These are phyloP conservation scores for Fusarium solani-melongenae DNA, from an alignment of 2,329 filamentous ascomycete genomes.

Conservation along the genomic window DNA sequence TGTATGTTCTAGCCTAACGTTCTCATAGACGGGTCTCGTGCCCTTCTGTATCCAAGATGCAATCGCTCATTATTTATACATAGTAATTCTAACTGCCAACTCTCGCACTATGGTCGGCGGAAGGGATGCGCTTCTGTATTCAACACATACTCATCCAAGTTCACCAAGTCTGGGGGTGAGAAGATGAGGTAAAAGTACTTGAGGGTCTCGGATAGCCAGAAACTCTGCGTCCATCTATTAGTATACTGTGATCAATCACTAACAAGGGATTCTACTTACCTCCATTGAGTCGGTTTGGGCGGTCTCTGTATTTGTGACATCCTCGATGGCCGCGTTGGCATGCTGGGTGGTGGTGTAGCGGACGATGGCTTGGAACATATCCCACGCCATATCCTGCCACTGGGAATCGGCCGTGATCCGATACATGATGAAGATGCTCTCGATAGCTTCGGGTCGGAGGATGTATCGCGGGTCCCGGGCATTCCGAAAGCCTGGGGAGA, in stretches of 20 bases:
- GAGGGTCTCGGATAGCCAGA: conserved; percentile 79
- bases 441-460: conserved; percentile 62
- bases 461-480: conserved; percentile 61
- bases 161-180: conserved; percentile 69
- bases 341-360: conserved; percentile 57
- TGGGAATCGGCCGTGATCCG: conserved; percentile 61
- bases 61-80: neutral
- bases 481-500: conserved; percentile 71
- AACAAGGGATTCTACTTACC: conserved; percentile 43
- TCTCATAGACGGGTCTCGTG: neutral
- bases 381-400: conserved; percentile 63
- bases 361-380: conserved; percentile 61
- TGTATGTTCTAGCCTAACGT: neutral
- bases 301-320: conserved; percentile 51
- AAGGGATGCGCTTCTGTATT: conserved; percentile 65
- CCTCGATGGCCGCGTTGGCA: conserved; percentile 60
- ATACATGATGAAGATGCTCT: conserved; percentile 62
- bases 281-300: conserved; percentile 70
- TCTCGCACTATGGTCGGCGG: conserved; percentile 25
- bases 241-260: neutral
- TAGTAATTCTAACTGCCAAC: neutral
- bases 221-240: conserved; percentile 61
- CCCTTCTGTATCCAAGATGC: neutral
- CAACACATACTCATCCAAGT: conserved; percentile 74
- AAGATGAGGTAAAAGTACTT: conserved; percentile 83